Conservation (phyloP, 345 rosid species). For the Camelina sativa region DNA sequence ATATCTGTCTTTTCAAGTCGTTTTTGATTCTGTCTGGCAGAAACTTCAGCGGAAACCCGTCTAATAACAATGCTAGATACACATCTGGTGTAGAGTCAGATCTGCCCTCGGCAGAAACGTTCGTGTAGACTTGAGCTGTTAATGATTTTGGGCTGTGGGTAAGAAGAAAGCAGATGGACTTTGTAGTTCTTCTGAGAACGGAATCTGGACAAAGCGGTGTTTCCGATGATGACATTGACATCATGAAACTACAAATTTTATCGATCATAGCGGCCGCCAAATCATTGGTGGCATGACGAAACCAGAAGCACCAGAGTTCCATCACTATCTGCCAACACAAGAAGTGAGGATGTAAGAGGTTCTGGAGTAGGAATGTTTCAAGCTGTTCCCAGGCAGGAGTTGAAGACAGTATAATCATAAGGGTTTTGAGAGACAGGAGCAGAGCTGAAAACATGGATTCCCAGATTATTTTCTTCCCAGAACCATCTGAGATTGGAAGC, state of each 20-base stretch:
- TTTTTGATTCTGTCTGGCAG: slow-evolving; percentile 58
- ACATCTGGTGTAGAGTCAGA: slow-evolving; percentile 55
- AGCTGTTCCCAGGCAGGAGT: slow-evolving; percentile 70
- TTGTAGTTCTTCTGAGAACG: slow-evolving; percentile 71
- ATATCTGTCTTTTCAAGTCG: slow-evolving; percentile 57
- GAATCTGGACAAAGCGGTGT: slow-evolving; percentile 58
- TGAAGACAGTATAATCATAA: slow-evolving; percentile 67
- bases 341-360: slow-evolving; percentile 84
- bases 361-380: slow-evolving; percentile 65
- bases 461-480: slow-evolving; percentile 66
- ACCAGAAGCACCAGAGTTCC: slow-evolving; percentile 89
- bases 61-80: slow-evolving; percentile 66
- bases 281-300: slow-evolving; percentile 63
- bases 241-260: slow-evolving; percentile 62
- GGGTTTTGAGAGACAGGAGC: slow-evolving; percentile 69
- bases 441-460: slow-evolving; percentile 67
- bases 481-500: slow-evolving; percentile 60
- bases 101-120: slow-evolving; percentile 47
- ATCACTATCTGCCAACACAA: slow-evolving; percentile 77
- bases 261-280: slow-evolving; percentile 51
- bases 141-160: slow-evolving; percentile 54
- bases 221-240: slow-evolving; percentile 57
- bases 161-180: slow-evolving; percentile 65
- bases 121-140: slow-evolving; percentile 60
- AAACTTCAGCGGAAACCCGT: slow-evolving; percentile 74